Conservation (phyloP, 2,329 filamentous ascomycete species). For the Ceratocystis eucalypticola region DNA sequence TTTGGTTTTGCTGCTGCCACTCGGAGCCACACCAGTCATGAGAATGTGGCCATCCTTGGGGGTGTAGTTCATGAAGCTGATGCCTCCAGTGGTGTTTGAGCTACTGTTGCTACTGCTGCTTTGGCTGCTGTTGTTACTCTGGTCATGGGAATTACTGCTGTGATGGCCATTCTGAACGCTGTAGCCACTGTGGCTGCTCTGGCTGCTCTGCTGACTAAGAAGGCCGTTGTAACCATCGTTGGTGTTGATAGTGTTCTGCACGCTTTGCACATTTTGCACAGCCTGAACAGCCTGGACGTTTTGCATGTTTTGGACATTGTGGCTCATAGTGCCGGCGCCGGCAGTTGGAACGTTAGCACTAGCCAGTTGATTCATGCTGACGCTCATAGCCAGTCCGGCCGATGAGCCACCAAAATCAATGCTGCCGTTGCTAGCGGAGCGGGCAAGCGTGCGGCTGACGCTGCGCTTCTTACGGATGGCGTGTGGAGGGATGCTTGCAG, state of each 20-base stretch:
- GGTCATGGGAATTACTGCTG: no score
- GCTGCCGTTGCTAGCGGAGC: not conserved
- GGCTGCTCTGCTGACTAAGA: no score
- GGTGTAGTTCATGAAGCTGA: slow-evolving; percentile 76
- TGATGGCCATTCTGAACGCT: no score
- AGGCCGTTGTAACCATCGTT: not conserved
- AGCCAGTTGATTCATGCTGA: not conserved
- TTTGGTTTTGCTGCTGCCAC: slow-evolving; percentile 86
- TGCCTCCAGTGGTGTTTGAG: slow-evolving; percentile 23
- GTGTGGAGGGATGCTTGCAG: not conserved
- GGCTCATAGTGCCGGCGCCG: not conserved
- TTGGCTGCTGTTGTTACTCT: not conserved
- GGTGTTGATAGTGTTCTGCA: not conserved
- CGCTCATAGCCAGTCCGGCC: not conserved
- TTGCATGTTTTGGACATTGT: no score
- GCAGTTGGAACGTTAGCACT: not conserved
- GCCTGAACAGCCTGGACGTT: no score
- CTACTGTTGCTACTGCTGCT: slow-evolving; percentile 21
- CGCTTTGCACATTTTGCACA: no score
- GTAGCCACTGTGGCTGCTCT: no score
- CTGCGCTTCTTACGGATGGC: not conserved
- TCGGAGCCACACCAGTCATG: slow-evolving; percentile 80
- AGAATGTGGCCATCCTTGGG: slow-evolving; percentile 64
- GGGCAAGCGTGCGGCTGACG: not conserved
- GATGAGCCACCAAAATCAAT: not conserved